A percentile compares a stretch with the other conserved stretches of the same genome.
Conservation (phyloP, 2,329 filamentous ascomycete genomes). For the Pseudopithomyces chartarum region DNA sequence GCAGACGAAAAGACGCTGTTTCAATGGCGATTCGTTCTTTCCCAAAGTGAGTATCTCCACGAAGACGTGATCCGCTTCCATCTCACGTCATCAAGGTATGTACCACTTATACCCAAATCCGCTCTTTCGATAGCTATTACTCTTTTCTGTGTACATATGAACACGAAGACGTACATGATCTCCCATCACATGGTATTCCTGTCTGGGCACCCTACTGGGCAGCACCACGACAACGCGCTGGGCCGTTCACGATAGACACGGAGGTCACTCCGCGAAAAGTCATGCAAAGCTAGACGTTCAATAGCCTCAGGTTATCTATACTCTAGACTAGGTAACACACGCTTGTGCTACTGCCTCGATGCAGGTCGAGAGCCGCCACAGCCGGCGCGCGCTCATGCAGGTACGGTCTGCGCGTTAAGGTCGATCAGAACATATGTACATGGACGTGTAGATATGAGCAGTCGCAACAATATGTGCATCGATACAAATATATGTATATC, state of each 20-base stretch:
- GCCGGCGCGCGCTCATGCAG: slow-evolving; percentile 15
- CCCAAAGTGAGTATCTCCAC: too few species aligned
- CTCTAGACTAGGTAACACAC: slow-evolving; percentile 5
- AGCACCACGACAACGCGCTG: neutral
- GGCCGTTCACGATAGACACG: neutral
- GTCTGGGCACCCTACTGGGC: neutral
- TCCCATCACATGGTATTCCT: too few species aligned
- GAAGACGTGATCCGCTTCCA: too few species aligned
- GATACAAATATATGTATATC: too few species aligned
- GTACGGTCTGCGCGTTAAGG: slow-evolving; percentile 7
- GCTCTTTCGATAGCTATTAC: too few species aligned
- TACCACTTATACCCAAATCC: too few species aligned
- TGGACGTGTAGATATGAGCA: neutral
- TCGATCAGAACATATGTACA: too few species aligned
- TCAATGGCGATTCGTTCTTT: too few species aligned
- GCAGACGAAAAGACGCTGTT: too few species aligned
- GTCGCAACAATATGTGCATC: neutral
- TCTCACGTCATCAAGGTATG: too few species aligned
- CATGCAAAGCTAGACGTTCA: slow-evolving; percentile 8
- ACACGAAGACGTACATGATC: too few species aligned
- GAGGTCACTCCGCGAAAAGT: neutral
- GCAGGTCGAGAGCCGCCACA: slow-evolving; percentile 4
- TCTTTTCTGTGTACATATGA: too few species aligned
- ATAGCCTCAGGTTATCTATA: slow-evolving; percentile 3
- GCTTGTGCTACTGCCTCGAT: slow-evolving; percentile 6